Base-by-base conservation (phyloP, 495 filamentous ascomycete species). In the Aspergillus affinis region DNA sequence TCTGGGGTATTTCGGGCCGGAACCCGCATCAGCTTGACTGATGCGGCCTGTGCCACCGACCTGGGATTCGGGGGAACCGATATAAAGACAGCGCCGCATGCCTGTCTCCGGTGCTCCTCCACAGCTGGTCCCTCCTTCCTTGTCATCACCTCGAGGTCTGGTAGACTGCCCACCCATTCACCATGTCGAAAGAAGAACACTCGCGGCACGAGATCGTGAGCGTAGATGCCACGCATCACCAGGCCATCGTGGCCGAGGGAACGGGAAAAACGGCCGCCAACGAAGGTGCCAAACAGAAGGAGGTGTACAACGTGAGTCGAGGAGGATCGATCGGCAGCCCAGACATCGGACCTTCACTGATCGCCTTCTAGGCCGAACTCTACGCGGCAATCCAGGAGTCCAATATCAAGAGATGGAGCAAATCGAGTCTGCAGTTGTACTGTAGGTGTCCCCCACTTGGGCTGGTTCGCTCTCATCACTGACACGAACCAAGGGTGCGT, bases 351-450 rank as follows among this genome's bases (percentile, higher is more conserved):
- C 10, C 48, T 50, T 3, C 17, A 15, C 29, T 17, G 4, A 15
- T 12, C 9, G 17, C 3, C 51, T 17, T 45, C 13, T 56, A 84
- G 82, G 83, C 83, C 70, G 82, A 84, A 29, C 70, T 86, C 15
- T 86, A 70, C 62, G 82, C 84, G 32, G 82, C 83, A 32, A 76
- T 85, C 59, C 69, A 82, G 50, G 81, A 84, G 63, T 79, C 81
- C 30, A 76, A 81, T 47, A 85, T 86, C 64, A 72, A 81, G 54
- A 72, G 70, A 45, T 78, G 81, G 78, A 84, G 81, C 74, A 81
- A 72, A 62, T 72, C 74, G 23, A 82, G 81, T 12, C 60, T 83
- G 20, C 77, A 82, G 7, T 72, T 86, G 44, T 85, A 84, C 67
- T 85, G 81, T 83, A 58, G 61, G 74, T 71, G 23, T 53, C 51